Evolutionary conservation across 345 rosid genomes (phyloP).

Genomic region (Moricandia moricandioides): DNA sequence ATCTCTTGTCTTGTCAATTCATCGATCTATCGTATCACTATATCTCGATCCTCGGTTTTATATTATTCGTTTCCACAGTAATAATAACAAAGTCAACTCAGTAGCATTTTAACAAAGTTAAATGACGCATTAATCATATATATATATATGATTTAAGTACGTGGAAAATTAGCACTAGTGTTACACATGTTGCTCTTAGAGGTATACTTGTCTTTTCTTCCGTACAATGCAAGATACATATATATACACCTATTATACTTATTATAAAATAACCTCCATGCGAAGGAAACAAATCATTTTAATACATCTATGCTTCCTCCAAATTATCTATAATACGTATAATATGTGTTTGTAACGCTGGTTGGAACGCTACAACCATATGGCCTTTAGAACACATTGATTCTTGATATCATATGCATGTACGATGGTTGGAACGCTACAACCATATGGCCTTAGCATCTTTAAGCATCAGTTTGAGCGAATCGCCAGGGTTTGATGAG

Average conservation of each 20-base stretch:
- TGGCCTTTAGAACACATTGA: slow-evolving; percentile 49
- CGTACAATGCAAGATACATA: slow-evolving; percentile 23
- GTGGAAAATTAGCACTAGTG: not conserved
- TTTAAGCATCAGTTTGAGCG: no score
- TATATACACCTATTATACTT: slow-evolving; percentile 20
- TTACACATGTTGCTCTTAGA: slow-evolving; percentile 3
- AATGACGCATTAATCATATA: not conserved
- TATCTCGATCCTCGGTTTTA: not conserved
- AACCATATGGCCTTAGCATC: slow-evolving; percentile 96
- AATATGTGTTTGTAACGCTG: not conserved
- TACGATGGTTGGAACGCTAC: slow-evolving; percentile 35
- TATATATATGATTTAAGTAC: not conserved
- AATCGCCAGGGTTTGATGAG: slow-evolving; percentile 68
- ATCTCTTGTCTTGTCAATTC: slow-evolving; percentile 17
- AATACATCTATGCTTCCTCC: slow-evolving; percentile 28
- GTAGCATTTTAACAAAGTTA: not conserved
- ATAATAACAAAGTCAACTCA: not conserved
- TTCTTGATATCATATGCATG: slow-evolving; percentile 13
- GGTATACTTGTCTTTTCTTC: slow-evolving; percentile 24
- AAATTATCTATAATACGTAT: not conserved
- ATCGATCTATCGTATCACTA: slow-evolving; percentile 1
- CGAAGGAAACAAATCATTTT: slow-evolving; percentile 29
- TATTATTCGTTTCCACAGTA: not conserved
- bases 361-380: slow-evolving; percentile 65
- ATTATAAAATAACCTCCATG: not conserved